A percentile compares a stretch with the other conserved stretches of the same genome.
Conservation (phyloP, 2,329 filamentous ascomycete genomes). For the Didymella segeticola region DNA sequence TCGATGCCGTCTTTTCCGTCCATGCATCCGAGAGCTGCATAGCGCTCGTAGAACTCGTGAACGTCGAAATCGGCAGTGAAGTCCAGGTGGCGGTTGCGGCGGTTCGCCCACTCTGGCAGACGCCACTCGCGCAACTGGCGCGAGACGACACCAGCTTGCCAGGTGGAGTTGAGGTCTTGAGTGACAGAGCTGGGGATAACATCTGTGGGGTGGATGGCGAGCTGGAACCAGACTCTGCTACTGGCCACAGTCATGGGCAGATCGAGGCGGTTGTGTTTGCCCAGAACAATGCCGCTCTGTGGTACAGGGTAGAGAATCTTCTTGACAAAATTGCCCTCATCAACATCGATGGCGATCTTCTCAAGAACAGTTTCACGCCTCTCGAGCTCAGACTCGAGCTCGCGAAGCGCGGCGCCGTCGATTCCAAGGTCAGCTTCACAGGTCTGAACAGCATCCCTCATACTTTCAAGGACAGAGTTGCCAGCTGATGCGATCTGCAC, state of each 20-base stretch:
- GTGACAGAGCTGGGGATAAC: conserved; percentile 78
- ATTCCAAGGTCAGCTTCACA: conserved; percentile 82
- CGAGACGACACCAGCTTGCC: conserved; percentile 93
- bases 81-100: conserved; percentile 86
- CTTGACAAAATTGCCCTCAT: conserved; percentile 82
- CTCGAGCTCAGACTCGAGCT: conserved; percentile 80
- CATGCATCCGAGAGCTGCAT: conserved; percentile 81
- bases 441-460: conserved; percentile 80
- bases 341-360: conserved; percentile 81
- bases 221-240: conserved; percentile 94
- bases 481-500: conserved; percentile 75
- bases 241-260: conserved; percentile 76
- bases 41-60: conserved; percentile 88
- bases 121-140: conserved; percentile 93
- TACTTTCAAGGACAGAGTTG: conserved; percentile 85
- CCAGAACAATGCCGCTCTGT: conserved; percentile 80
- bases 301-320: conserved; percentile 80
- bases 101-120: conserved; percentile 94
- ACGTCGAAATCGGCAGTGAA: conserved; percentile 97
- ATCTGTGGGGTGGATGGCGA: conserved; percentile 90
- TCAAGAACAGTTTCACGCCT: conserved; percentile 84
- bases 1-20: conserved; percentile 93
- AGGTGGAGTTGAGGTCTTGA: conserved; percentile 77
- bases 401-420: conserved; percentile 69
- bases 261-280: conserved; percentile 79